phyloP scores from a whole-genome alignment of 2,329 filamentous ascomycete species.

The Bipolaris gigantea region DNA sequence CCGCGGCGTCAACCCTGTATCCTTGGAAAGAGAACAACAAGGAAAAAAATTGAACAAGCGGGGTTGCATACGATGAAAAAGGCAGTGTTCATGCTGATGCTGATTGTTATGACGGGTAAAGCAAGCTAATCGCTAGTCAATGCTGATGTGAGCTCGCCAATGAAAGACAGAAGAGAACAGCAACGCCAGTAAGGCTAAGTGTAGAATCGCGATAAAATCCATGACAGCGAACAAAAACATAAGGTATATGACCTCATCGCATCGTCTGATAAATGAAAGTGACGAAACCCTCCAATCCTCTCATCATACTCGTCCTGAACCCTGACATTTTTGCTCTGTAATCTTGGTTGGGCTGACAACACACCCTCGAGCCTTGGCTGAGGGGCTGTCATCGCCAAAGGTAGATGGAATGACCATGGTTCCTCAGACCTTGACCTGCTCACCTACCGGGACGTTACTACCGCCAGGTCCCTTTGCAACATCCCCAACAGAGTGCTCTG shows the following conservation, averaged over 20 bases:
- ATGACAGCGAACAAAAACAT: not conserved
- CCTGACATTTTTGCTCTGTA: not conserved
- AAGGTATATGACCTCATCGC: not conserved
- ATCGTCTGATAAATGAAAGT: not conserved
- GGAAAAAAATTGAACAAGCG: too few relatives aligned
- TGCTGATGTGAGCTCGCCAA: not conserved
- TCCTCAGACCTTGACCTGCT: slow-evolving; percentile 18
- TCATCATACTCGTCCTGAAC: not conserved
- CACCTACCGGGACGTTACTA: not conserved
- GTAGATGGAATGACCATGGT: slow-evolving; percentile 23
- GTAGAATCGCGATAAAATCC: not conserved
- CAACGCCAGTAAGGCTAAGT: not conserved
- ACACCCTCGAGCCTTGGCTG: not conserved
- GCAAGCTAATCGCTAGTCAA: not conserved
- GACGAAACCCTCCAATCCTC: not conserved
- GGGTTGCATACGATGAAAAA: not conserved
- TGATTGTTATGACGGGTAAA: not conserved
- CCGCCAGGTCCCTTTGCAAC: not conserved
- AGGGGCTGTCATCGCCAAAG: slow-evolving; percentile 16
- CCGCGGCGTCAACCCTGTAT: not conserved
- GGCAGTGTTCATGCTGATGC: not conserved
- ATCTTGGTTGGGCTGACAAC: slow-evolving; percentile 19
- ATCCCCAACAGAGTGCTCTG: slow-evolving; percentile 40
- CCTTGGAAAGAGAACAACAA: too few relatives aligned
- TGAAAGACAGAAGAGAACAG: not conserved